Evolutionary conservation across 1,284 basidiomycete genomes (phyloP).

Genomic region (Ceratobasidium sp.): DNA sequence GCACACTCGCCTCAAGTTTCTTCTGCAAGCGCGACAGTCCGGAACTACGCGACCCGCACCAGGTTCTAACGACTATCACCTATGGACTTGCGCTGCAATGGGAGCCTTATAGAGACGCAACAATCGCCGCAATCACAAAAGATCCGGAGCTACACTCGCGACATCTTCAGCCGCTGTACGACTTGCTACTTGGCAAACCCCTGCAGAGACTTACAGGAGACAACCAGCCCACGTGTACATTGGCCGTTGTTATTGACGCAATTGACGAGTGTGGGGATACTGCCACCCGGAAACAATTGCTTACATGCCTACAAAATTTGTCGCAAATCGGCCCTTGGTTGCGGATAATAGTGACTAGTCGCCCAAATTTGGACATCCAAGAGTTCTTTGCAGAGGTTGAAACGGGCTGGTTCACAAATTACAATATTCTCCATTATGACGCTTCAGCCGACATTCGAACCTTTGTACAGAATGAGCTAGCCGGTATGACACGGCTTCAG

Average conservation of each 20-base stretch:
- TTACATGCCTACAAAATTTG: too few relatives aligned
- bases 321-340: neutral
- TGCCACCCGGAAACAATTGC: neutral
- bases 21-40: conserved; percentile 35
- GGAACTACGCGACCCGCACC: too few relatives aligned
- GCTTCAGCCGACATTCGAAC: neutral
- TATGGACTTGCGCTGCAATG: neutral
- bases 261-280: conserved; percentile 31
- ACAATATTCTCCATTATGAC: neutral
- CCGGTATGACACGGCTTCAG: too few relatives aligned
- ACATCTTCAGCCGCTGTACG: neutral
- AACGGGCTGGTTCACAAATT: neutral
- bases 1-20: neutral
- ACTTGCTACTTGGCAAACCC: neutral
- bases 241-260: conserved; percentile 37
- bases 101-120: neutral
- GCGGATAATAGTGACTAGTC: conserved; percentile 40
- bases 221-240: neutral
- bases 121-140: neutral
- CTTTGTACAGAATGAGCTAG: neutral
- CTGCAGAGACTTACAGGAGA: neutral
- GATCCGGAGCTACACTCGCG: neutral
- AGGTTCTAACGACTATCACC: neutral
- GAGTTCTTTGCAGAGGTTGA: neutral
- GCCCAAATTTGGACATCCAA: conserved; percentile 20